Evolutionary conservation across 2,329 filamentous ascomycete genomes (phyloP), one percentile per base, ranked within the genome.

Genomic region (Calonectria multiphialidica): DNA sequence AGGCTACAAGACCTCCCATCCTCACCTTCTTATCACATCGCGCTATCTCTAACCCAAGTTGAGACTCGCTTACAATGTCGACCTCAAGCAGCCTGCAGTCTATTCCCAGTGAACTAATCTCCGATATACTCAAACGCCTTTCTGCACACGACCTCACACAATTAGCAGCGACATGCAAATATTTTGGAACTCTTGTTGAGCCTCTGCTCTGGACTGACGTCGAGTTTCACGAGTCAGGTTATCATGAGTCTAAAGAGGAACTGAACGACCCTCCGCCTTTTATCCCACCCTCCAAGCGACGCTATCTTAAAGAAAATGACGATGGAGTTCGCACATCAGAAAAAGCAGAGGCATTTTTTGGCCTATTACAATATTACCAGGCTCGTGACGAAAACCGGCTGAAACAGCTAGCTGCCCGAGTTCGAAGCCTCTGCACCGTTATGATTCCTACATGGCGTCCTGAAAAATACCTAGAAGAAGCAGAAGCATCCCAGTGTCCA

Each of bases 191-290:
- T 1, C 21, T 72, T 4, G 23, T 30, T 5, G 67, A 47, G 25
- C 67, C 76, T 2, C 62, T 67, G 3, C 21, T 78, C 9, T 78
- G 76, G 76, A 45, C 42, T 25, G 50, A 75, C 3, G 66, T 78
- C 47, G 76, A 78, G 21, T 35, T 74, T 8, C 76, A 78, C 2
- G 5, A 50, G 2, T 7, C 18, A 1, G 69, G 73, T 2, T 75
- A 61, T 4, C 76, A 78, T 23, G 71, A 68, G 13, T 53, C 53
- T 15, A 44, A 5, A 0, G 8, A 2, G 5, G 64, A 77, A 28
- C 3, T 70, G 1, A 23, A 0, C 66, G 66, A 35, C 1, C 76
- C 76, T 6, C 42, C 69, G 2, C 74, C 76, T 5, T 30, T 65
- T 0, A 66, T 59, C 5, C 3, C 49, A 5, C 53, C 72, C 0